Base-by-base conservation (phyloP, 1,139 yeast species). In the Eremothecium cymbalariae region DNA sequence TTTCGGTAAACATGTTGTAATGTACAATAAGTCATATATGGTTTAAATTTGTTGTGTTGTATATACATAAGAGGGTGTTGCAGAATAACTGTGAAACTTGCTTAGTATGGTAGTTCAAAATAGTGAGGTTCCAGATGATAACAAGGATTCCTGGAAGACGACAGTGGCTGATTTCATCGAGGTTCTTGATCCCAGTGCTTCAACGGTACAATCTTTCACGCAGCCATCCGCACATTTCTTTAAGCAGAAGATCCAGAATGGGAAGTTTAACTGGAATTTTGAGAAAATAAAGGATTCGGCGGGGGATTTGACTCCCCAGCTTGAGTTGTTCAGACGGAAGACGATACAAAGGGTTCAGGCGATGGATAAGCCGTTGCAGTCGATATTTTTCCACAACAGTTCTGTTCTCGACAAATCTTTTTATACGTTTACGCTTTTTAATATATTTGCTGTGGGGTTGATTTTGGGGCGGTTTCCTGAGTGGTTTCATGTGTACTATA, bases 351-450 rank as follows among this genome's bases (percentile, higher is more conserved):
- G 45, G 17, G 37, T 48, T 12, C 47, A 47, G 35, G 40, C 48
- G 9, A 36, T 48, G 12, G 53, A 49, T 34, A 37, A 33, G 17
- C 50, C 51, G 6, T 32, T 48, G 26, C 47, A 48, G 28, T 33
- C 46, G 9, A 32, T 53, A 1, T 52, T 55, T 36, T 52, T 55
- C 35, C 49, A 51, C 16, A 44, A 68, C 53, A 77, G 69, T 31
- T 74, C 94, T 5, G 66, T 67, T 11, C 75, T 93, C 1, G 96
- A 88, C 51, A 90, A 88, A 58, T 51, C 77, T 21, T 85, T 86
- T 49, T 90, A 86, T 56, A 78, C 95, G 0, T 56, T 75, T 27
- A 77, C 94, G 0, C 66, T 86, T 28, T 72, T 77, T 39, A 62
- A 73, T 36, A 71, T 90, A 9, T 84, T 90, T 30, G 58, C 72